These are phyloP conservation scores for Cymodocea nodosa DNA, from an alignment of 116 monocot genomes.

Conservation along the genomic window DNA sequence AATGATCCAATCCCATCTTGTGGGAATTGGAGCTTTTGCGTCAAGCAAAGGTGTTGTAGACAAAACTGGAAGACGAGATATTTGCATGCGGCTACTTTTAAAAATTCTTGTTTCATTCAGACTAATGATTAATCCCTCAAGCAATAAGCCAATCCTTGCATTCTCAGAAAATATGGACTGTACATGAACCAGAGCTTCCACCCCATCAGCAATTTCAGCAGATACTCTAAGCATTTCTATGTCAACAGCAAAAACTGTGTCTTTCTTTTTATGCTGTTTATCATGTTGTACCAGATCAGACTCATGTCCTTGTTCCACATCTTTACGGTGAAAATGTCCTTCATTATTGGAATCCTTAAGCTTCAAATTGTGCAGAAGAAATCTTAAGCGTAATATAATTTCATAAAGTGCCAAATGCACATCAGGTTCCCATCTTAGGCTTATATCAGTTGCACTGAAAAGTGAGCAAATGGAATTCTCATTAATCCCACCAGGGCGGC, in stretches of 20 bases:
- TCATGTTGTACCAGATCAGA: slow-evolving; percentile 26
- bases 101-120: slow-evolving; percentile 78
- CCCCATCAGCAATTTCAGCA: slow-evolving; percentile 95
- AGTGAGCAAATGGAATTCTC: slow-evolving; percentile 76
- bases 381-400: slow-evolving; percentile 40
- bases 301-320: slow-evolving; percentile 23
- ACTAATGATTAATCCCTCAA: slow-evolving; percentile 70
- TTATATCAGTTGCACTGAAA: slow-evolving; percentile 90
- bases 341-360: slow-evolving; percentile 23
- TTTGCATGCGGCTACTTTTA: slow-evolving; percentile 88
- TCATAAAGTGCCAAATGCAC: slow-evolving; percentile 71
- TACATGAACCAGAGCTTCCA: slow-evolving; percentile 62
- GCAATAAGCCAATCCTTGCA: slow-evolving; percentile 75
- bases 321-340: slow-evolving; percentile 16
- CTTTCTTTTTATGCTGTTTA: slow-evolving; percentile 35
- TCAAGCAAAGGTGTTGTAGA: slow-evolving; percentile 22
- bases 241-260: slow-evolving; percentile 85
- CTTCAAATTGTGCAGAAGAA: slow-evolving; percentile 42
- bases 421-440: slow-evolving; percentile 93
- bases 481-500: slow-evolving; percentile 55
- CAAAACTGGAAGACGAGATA: slow-evolving; percentile 73
- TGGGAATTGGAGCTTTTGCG: slow-evolving; percentile 22
- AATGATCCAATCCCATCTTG: slow-evolving; percentile 89
- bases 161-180: slow-evolving; percentile 98
- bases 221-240: slow-evolving; percentile 64